Conservation (phyloP, 805 yeast species). For the Candida saitoana region DNA sequence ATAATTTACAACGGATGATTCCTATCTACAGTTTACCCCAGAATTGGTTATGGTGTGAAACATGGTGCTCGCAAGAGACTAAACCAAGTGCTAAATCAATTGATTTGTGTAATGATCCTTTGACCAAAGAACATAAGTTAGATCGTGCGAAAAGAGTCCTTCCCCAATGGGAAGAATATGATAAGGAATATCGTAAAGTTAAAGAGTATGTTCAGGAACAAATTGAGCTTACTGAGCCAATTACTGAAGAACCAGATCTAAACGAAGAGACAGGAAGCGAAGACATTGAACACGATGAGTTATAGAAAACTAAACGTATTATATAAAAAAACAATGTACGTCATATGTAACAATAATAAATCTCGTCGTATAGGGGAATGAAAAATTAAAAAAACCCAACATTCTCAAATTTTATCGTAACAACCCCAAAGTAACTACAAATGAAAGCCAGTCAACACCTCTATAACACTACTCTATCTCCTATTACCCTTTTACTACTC, state of each 20-base stretch:
- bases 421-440: not conserved
- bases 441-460: not conserved
- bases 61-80: conserved; percentile 76
- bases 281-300: conserved; percentile 7
- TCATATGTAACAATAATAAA: too few species aligned
- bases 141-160: conserved; percentile 71
- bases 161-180: conserved; percentile 74
- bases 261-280: conserved; percentile 6
- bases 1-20: conserved; percentile 66
- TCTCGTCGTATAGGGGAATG: not conserved
- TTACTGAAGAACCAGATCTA: not conserved
- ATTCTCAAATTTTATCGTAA: too few species aligned
- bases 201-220: not conserved
- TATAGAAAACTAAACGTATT: too few species aligned
- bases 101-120: conserved; percentile 80
- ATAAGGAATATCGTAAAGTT: conserved; percentile 43
- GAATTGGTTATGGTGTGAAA: conserved; percentile 92
- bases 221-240: not conserved
- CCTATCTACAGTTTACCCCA: conserved; percentile 71
- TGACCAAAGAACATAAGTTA: conserved; percentile 74
- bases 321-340: too few species aligned
- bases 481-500: too few species aligned
- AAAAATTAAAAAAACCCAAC: too few species aligned
- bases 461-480: too few species aligned
- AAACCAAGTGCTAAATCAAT: conserved; percentile 66